Base-by-base conservation (phyloP, 1,284 basidiomycete genomes). In the Leccinum brunneo-olivaceum region DNA sequence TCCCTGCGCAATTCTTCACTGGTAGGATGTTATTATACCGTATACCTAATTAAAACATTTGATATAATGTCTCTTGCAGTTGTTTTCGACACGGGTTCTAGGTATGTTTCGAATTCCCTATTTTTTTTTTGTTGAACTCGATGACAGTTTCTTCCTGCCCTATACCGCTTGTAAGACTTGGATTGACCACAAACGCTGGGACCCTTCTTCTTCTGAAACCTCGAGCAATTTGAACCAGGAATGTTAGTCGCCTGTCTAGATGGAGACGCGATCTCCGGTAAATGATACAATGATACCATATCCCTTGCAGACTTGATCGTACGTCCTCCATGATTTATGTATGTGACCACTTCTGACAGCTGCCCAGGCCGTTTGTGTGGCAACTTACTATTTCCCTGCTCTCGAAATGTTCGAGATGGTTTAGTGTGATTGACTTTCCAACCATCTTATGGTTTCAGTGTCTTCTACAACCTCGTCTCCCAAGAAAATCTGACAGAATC, bases 161-260 rank as follows among this genome's bases (percentile, higher is more conserved):
- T 45, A 38, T 1, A 18, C 45, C 7, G 2, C 21, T 2, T 52
- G 52, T 39, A 23, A 3, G 10, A 36, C 10, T 11, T 50, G 51
- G 0, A 19, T 5, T 10, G 63, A 62, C 1, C 67, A 69, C 47
- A 50, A 37, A 54, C 34, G 60, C 15, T 53, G 68, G 55, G 52
- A 67, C 37, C 58, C 69, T 0, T 36, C 44, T 33, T 43, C 51
- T 7, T 72, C 71, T 29, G 66, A 66, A 0, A 66, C 69, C 2
- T 33, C 18, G 7, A 10, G 9, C 1, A 53, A 65, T 44, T 28
- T 66, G 41, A 33, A 45, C 3, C 53, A 58, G 18, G 52, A 50
- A 0, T 81, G 81, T 62, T 44, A 34, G 6, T 80, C 45, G 14
- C 53, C 3, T 84, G 76, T 55, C 79, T 72, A 14, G 77, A 80